phyloP scores from a whole-genome alignment of 768 basidiomycete genomes.

The Cyclocybe cylindracea region DNA sequence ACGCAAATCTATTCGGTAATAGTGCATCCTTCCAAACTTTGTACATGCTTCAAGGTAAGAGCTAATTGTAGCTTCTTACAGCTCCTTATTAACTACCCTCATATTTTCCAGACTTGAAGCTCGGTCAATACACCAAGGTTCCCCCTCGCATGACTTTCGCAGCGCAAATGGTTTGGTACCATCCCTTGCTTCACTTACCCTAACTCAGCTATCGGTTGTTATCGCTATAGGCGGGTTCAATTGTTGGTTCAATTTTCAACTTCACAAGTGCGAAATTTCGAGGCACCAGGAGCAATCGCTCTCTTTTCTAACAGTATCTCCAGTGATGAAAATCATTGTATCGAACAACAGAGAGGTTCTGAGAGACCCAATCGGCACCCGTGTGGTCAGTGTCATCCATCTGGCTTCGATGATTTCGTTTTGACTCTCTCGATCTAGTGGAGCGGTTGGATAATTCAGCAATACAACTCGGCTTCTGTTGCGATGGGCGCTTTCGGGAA shows the following conservation, averaged over 20 bases:
- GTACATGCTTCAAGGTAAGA: conserved; percentile 47
- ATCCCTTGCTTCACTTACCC: not conserved
- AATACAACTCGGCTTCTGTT: conserved; percentile 54
- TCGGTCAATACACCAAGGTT: conserved; percentile 68
- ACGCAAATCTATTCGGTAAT: conserved; percentile 56
- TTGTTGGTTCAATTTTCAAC: conserved; percentile 53
- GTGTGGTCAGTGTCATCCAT: conserved; percentile 33
- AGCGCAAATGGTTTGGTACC: conserved; percentile 45
- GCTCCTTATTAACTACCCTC: conserved; percentile 15
- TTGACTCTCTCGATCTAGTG: conserved; percentile 26
- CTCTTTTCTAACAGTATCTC: not conserved
- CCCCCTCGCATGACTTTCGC: conserved; percentile 64
- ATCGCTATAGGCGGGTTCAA: conserved; percentile 36
- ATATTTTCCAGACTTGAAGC: conserved; percentile 51
- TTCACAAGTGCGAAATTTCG: conserved; percentile 37
- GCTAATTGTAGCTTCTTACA: not conserved
- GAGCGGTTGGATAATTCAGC: conserved; percentile 56
- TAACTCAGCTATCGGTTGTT: not conserved
- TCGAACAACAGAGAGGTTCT: conserved; percentile 44
- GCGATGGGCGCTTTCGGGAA: conserved; percentile 56
- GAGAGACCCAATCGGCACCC: conserved; percentile 48
- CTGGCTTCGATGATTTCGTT: not conserved
- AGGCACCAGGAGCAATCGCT: not conserved
- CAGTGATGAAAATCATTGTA: conserved; percentile 53
- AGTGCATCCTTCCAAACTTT: conserved; percentile 54